Conservation (phyloP, 345 rosid genomes). For the Carallia brachiata region DNA sequence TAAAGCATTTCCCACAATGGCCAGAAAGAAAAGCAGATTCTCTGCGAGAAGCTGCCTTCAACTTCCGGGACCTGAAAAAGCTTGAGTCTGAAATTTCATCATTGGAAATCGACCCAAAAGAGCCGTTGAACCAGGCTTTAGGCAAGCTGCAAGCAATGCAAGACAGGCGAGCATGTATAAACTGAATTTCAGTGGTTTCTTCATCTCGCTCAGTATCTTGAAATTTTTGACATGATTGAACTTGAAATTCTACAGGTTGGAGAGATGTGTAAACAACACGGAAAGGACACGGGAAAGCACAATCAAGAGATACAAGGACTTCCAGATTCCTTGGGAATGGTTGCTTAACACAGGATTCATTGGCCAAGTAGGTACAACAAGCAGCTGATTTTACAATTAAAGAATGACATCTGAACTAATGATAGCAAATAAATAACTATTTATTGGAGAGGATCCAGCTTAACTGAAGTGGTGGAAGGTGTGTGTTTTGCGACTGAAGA, state of each 20-base stretch:
- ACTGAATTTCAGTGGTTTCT: slow-evolving; percentile 24
- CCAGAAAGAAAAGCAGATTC: slow-evolving; percentile 89
- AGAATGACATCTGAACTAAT: slow-evolving; percentile 8
- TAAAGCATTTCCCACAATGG: slow-evolving; percentile 92
- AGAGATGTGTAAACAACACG: slow-evolving; percentile 51
- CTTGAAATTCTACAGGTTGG: slow-evolving; percentile 57
- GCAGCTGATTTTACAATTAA: slow-evolving; percentile 21
- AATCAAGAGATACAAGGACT: slow-evolving; percentile 68
- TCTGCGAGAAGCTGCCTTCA: slow-evolving; percentile 83
- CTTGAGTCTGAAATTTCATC: slow-evolving; percentile 62
- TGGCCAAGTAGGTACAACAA: slow-evolving; percentile 66
- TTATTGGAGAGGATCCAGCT: too few species aligned
- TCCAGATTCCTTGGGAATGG: slow-evolving; percentile 96
- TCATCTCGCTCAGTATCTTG: slow-evolving; percentile 1
- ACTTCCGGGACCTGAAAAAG: slow-evolving; percentile 55
- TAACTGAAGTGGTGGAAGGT: too few species aligned
- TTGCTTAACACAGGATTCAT: slow-evolving; percentile 71
- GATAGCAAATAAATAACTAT: slow-evolving; percentile 12
- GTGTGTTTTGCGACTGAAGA: too few species aligned
- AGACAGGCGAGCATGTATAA: slow-evolving; percentile 95
- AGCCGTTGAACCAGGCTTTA: slow-evolving; percentile 40
- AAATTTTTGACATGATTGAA: slow-evolving; percentile 27
- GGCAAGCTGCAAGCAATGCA: slow-evolving; percentile 70
- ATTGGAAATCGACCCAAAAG: slow-evolving; percentile 58
- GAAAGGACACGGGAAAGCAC: slow-evolving; percentile 65